Percentiles rank a stretch among this genome's conserved stretches.
phyloP scores from a whole-genome alignment of 2,329 filamentous ascomycete genomes.

The Cadophora sp. region DNA sequence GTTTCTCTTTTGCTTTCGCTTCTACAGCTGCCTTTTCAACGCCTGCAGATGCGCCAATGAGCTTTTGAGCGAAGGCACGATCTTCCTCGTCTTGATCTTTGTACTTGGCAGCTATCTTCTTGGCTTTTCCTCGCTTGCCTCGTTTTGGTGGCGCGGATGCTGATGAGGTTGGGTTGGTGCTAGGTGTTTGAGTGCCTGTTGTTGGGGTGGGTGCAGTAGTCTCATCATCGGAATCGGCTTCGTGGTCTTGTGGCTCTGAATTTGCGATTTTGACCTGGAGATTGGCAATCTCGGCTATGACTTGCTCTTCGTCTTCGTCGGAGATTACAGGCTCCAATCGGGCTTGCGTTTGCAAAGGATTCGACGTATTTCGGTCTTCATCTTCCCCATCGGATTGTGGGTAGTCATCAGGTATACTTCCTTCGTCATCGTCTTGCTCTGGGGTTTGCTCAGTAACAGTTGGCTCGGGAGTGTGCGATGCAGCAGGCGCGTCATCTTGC shows the following conservation, averaged over 20 bases:
- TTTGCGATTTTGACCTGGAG: constrained; percentile 26
- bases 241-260: constrained; percentile 2
- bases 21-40: constrained; percentile 73
- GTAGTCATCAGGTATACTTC: constrained; percentile 35
- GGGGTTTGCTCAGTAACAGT: constrained; percentile 5
- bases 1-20: constrained; percentile 68
- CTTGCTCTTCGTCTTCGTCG: constrained; percentile 37
- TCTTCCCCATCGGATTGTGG: constrained; percentile 43
- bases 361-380: constrained; percentile 39
- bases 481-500: constrained; percentile 45
- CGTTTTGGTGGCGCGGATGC: constrained; percentile 60
- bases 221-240: constrained; percentile 45
- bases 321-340: constrained; percentile 30
- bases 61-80: constrained; percentile 77
- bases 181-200: constrained; percentile 38
- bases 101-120: constrained; percentile 89
- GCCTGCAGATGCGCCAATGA: constrained; percentile 80
- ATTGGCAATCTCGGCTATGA: constrained; percentile 35
- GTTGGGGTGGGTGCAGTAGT: constrained; percentile 19
- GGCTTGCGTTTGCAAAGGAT: constrained; percentile 36
- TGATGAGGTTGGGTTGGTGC: constrained; percentile 50
- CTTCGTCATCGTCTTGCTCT: constrained; percentile 28
- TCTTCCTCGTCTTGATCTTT: constrained; percentile 95
- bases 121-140: constrained; percentile 82
- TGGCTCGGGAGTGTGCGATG: not conserved